phyloP scores from a whole-genome alignment of 2,329 filamentous ascomycete species.

The Metarhizium guizhouense region DNA sequence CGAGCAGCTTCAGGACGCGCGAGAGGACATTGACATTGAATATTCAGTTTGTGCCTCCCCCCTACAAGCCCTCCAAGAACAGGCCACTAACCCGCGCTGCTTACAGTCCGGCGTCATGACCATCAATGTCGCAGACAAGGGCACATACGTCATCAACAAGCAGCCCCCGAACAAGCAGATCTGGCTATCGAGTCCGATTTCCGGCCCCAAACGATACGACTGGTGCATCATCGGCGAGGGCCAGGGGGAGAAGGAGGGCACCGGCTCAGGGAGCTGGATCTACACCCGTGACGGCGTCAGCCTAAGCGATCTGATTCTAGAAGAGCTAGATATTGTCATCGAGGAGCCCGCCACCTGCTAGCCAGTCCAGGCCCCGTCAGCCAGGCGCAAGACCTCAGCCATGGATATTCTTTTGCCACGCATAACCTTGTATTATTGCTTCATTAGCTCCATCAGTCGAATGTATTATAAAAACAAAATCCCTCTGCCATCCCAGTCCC shows the following conservation, averaged over 20 bases:
- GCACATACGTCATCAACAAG: constrained; percentile 94
- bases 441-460: background rate
- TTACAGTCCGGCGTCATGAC: constrained; percentile 76
- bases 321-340: constrained; percentile 66
- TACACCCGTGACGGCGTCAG: constrained; percentile 77
- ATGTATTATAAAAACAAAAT: too few species aligned
- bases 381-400: too few species aligned
- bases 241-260: constrained; percentile 68
- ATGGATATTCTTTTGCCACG: background rate
- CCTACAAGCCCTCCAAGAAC: background rate
- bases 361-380: background rate
- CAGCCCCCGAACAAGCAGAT: constrained; percentile 97
- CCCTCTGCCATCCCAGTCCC: background rate
- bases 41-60: constrained; percentile 57
- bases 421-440: background rate
- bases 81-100: constrained; percentile 2
- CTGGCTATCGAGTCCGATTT: constrained; percentile 87
- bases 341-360: constrained; percentile 19
- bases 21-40: constrained; percentile 76
- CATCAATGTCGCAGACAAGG: constrained; percentile 57
- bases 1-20: constrained; percentile 65
- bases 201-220: constrained; percentile 89
- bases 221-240: constrained; percentile 69
- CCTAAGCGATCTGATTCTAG: constrained; percentile 60
- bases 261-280: constrained; percentile 69